phyloP scores from a whole-genome alignment of 2,329 filamentous ascomycete genomes.

The Didymella pomorum region DNA sequence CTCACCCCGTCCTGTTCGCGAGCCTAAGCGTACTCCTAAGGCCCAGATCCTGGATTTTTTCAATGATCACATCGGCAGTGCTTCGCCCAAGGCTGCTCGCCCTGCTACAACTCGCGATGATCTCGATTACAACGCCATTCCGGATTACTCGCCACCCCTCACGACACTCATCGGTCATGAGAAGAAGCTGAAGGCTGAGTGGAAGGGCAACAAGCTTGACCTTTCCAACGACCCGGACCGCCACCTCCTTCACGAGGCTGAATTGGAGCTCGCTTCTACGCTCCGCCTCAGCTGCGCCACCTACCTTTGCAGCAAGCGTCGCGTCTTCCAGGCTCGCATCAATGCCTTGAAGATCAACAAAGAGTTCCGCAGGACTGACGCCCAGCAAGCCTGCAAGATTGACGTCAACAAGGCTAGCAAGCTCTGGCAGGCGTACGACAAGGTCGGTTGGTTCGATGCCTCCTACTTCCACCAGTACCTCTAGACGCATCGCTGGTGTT shows the following conservation, averaged over 20 bases:
- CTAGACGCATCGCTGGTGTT: slow-evolving; percentile 22
- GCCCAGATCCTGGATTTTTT: slow-evolving; percentile 45
- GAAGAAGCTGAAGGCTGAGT: slow-evolving; percentile 82
- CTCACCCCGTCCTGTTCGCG: slow-evolving; percentile 45
- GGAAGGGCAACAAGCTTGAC: slow-evolving; percentile 83
- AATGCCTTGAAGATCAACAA: slow-evolving; percentile 72
- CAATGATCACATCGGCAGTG: slow-evolving; percentile 43
- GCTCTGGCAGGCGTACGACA: slow-evolving; percentile 87
- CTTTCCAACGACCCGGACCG: slow-evolving; percentile 70
- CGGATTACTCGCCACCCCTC: slow-evolving; percentile 75
- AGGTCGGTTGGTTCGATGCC: slow-evolving; percentile 80
- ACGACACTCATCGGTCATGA: slow-evolving; percentile 67
- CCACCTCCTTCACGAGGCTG: slow-evolving; percentile 77
- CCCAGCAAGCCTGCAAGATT: slow-evolving; percentile 96
- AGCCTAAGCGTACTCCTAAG: slow-evolving; percentile 47
- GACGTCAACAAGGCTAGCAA: slow-evolving; percentile 98
- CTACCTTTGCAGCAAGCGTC: slow-evolving; percentile 90
- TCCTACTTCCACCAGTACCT: slow-evolving; percentile 59
- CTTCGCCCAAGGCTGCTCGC: slow-evolving; percentile 49
- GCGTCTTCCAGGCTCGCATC: slow-evolving; percentile 82
- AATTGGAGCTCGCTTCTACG: slow-evolving; percentile 77
- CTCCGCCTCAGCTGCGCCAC: slow-evolving; percentile 85
- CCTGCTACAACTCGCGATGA: slow-evolving; percentile 75
- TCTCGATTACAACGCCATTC: slow-evolving; percentile 76
- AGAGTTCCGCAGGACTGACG: slow-evolving; percentile 93